Evolutionary conservation across 1,139 yeast genomes (phyloP), one percentile per base, ranked within the genome.

Genomic region (Yamadazyma taylorii): DNA sequence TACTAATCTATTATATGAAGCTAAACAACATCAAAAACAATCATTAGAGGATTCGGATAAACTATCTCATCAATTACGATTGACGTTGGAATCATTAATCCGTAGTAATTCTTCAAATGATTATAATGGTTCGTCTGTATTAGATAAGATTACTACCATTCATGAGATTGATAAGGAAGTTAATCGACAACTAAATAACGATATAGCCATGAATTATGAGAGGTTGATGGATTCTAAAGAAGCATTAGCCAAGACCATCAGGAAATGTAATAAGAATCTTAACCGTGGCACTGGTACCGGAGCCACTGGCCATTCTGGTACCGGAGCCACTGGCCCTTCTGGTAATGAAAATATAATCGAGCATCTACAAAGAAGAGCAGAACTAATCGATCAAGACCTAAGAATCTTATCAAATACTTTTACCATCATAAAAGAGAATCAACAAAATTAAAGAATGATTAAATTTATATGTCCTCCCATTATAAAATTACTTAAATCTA

Each of bases 61-160:
- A 1, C 51, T 60, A 17, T 60, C 65, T 9, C 51, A 53, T 28
- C 71, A 65, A 36, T 46, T 69, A n/a, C 45, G 50, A 4, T 42
- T 43, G 10, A 46, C 64, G 1, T 35, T 69, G 9, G 48, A 52
- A 5, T 46, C 60, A 3, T 35, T 69, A 5, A 43, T 65, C 8
- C 44, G 46, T 21, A 46, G 55, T 33, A 66, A 69, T 38, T 65
- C 73, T 8, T 37, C 35, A 28, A 42, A 45, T 34, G 47, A 48
- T n/a, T 46, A 41, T 14, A 51, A 52, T 27, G 55, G 61, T 8
- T 49, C 69, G 1, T 46, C 62, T 1, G 47, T 66, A 7, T 41
- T 70, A 9, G 75, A 70, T 41, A 70, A 70, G 46, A 67, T 70
- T 38, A 58, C 70, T n/a, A 69, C 75, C 8, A 66, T 71, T 9